Conservation (phyloP, 805 yeast genomes). For the Lipomyces kockii region DNA sequence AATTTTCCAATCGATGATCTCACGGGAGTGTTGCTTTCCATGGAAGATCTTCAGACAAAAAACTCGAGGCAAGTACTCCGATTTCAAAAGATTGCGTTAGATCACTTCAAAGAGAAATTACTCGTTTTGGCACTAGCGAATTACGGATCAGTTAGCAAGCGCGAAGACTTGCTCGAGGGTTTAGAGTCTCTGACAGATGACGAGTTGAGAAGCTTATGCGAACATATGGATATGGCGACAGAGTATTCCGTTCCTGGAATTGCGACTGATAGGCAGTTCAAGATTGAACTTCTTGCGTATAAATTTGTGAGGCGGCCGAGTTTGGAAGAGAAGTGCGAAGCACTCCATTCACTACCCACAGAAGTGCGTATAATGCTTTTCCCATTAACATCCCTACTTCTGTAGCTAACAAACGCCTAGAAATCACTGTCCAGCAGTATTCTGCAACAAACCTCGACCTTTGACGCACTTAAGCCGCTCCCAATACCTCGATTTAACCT, state of each 20-base stretch:
- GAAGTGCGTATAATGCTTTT: constrained; percentile 11
- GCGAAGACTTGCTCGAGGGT: constrained; percentile 38
- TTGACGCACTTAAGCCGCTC: constrained; percentile 18
- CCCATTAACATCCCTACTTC: background rate
- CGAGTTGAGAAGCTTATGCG: constrained; percentile 35
- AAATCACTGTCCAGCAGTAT: constrained; percentile 14
- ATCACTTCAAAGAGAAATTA: constrained; percentile 37
- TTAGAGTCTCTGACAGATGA: constrained; percentile 33
- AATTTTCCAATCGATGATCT: constrained; percentile 53
- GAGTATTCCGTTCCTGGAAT: constrained; percentile 10
- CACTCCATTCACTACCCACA: constrained; percentile 21
- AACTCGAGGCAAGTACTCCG: constrained; percentile 27
- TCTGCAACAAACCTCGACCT: constrained; percentile 17
- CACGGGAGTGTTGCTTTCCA: constrained; percentile 43
- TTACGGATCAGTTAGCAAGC: constrained; percentile 38
- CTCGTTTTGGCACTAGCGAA: constrained; percentile 41
- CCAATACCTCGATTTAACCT: constrained; percentile 40
- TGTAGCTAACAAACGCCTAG: constrained; percentile 1
- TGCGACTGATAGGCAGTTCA: constrained; percentile 19
- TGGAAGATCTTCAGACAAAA: constrained; percentile 31
- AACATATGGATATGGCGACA: constrained; percentile 23
- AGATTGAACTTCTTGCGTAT: constrained; percentile 36
- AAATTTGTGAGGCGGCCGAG: constrained; percentile 22
- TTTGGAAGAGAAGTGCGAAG: constrained; percentile 5
- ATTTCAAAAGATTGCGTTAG: constrained; percentile 41